Conservation (phyloP, 345 rosid species). For the Anastatica hierochuntica region DNA sequence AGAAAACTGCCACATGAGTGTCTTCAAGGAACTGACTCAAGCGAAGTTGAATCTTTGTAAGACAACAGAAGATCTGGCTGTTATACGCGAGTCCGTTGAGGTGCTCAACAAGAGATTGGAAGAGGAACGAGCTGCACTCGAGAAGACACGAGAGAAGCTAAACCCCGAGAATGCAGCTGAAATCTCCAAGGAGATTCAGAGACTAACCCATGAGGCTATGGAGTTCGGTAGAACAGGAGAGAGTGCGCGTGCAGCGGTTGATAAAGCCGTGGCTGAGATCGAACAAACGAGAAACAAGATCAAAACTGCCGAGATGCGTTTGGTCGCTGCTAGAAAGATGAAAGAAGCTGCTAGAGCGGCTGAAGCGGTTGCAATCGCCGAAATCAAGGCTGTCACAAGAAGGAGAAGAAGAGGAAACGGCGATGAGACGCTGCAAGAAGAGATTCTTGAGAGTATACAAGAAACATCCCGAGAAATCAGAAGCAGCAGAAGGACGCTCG, state of each 20-base stretch:
- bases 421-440: conserved; percentile 21
- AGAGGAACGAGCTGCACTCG: conserved; percentile 51
- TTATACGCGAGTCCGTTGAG: conserved; percentile 60
- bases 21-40: conserved; percentile 60
- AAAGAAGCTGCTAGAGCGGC: conserved; percentile 85
- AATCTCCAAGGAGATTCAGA: conserved; percentile 58
- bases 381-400: conserved; percentile 46
- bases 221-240: conserved; percentile 58
- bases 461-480: conserved; percentile 69
- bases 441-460: conserved; percentile 51
- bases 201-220: conserved; percentile 60
- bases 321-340: conserved; percentile 77
- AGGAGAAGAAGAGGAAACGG: not conserved
- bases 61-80: conserved; percentile 70
- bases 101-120: conserved; percentile 60
- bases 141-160: conserved; percentile 59
- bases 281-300: conserved; percentile 55
- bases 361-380: conserved; percentile 76
- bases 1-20: conserved; percentile 14
- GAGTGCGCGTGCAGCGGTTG: conserved; percentile 48
- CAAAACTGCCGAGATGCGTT: conserved; percentile 62
- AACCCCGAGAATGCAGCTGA: conserved; percentile 40
- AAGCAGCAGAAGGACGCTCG: conserved; percentile 56
- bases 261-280: conserved; percentile 51
- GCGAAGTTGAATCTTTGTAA: conserved; percentile 72